A percentile compares a stretch with the other conserved stretches of the same genome.
Conservation (phyloP, 768 basidiomycete species). For the Infundibulicybe gibba region DNA sequence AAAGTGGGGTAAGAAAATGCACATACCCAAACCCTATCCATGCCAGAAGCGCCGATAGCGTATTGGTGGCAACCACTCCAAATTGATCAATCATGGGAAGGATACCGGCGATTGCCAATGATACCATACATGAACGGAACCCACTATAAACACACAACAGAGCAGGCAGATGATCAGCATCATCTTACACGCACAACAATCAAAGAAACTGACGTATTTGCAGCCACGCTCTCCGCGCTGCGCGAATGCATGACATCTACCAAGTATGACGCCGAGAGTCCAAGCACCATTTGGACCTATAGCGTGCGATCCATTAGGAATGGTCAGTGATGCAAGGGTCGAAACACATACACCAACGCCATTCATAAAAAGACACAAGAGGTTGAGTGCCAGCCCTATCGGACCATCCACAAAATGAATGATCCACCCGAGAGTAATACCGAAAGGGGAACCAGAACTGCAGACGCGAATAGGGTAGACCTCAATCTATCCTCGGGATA, state of each 20-base stretch:
- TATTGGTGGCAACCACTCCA: not conserved
- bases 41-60: not conserved
- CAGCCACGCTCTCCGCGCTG: conserved; percentile 38
- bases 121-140: not conserved
- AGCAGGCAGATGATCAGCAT: no score
- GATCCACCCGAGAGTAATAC: conserved; percentile 44
- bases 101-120: not conserved
- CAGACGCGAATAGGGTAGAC: conserved; percentile 22
- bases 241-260: conserved; percentile 45
- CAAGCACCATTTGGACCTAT: conserved; percentile 44
- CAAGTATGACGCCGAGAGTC: conserved; percentile 41
- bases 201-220: not conserved
- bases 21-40: not conserved
- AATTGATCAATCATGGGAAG: not conserved
- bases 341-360: conserved; percentile 52
- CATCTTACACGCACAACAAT: no score
- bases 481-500: conserved; percentile 68
- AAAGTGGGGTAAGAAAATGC: not conserved
- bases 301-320: conserved; percentile 9
- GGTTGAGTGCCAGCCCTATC: conserved; percentile 44
- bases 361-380: conserved; percentile 58
- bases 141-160: not conserved
- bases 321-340: no score
- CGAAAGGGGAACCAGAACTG: conserved; percentile 46
- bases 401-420: conserved; percentile 46